Percentiles rank a stretch among this genome's conserved stretches.
Evolutionary conservation across 306 rosid genomes (phyloP).

Genomic region (Trichosanthes truncata): DNA sequence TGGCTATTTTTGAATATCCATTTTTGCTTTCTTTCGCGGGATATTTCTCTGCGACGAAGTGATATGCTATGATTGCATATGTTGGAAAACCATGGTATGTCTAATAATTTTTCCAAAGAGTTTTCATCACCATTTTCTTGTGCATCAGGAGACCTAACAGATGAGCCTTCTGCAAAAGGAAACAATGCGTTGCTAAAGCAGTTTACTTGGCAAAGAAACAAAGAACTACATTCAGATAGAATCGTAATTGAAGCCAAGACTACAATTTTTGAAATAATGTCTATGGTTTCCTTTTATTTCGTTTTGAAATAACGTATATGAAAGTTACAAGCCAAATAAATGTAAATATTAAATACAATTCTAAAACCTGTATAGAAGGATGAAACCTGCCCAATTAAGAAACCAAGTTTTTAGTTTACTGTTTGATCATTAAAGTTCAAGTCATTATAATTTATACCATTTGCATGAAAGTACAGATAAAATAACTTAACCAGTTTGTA

Average conservation of each 20-base stretch:
- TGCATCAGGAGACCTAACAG: conserved; percentile 14
- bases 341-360: background rate
- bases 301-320: background rate
- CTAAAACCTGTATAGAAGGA: background rate
- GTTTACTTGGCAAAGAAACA: background rate
- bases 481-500: background rate
- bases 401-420: background rate
- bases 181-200: conserved; percentile 10
- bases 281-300: background rate
- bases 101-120: conserved; percentile 18
- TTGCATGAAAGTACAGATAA: background rate
- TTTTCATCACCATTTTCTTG: conserved; percentile 18
- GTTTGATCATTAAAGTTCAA: background rate
- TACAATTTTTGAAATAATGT: background rate
- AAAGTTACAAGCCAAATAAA: background rate
- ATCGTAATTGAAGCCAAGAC: background rate
- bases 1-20: conserved; percentile 30
- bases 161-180: conserved; percentile 26
- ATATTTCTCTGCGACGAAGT: conserved; percentile 26
- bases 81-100: conserved; percentile 32
- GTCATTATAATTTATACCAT: background rate
- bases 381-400: background rate
- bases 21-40: conserved; percentile 49
- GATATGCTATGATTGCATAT: conserved; percentile 14
- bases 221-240: background rate